Evolutionary conservation across 805 yeast species (phyloP).

Genomic region (Candida chilensis): DNA sequence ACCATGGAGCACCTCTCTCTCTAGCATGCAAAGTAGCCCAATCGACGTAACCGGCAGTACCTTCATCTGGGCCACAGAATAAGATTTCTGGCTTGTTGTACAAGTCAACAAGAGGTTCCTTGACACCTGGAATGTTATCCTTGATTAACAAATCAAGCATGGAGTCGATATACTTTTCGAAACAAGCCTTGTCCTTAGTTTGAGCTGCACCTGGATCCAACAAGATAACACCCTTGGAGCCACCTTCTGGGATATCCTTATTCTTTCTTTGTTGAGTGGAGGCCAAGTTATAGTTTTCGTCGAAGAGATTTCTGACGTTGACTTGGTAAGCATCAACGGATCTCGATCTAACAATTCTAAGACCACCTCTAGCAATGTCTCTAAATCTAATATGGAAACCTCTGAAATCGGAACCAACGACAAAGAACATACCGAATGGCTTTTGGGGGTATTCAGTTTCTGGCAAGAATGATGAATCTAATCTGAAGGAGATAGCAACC

Average conservation of each 20-base stretch:
- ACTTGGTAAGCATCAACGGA: conserved; percentile 76
- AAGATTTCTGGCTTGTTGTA: conserved; percentile 81
- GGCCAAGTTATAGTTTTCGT: conserved; percentile 94
- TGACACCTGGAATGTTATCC: conserved; percentile 62
- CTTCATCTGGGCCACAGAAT: conserved; percentile 99
- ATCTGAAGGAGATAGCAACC: conserved; percentile 89
- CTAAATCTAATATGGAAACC: conserved; percentile 97
- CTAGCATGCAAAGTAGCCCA: conserved; percentile 97
- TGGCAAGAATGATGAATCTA: conserved; percentile 83
- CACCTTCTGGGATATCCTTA: conserved; percentile 98
- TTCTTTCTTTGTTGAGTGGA: conserved; percentile 94
- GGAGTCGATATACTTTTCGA: conserved; percentile 88
- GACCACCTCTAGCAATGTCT: conserved; percentile 98
- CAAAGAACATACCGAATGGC: conserved; percentile 90
- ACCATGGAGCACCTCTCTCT: conserved; percentile 89
- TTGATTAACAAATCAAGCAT: conserved; percentile 77
- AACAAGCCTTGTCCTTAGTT: conserved; percentile 73
- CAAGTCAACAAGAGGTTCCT: conserved; percentile 79
- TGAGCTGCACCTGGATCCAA: conserved; percentile 73
- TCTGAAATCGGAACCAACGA: conserved; percentile 93
- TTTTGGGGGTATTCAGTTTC: conserved; percentile 81
- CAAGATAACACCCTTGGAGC: conserved; percentile 93
- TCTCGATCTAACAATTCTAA: conserved; percentile 85
- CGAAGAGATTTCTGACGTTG: conserved; percentile 83
- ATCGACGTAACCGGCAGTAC: conserved; percentile 90